A percentile compares a stretch with the other conserved stretches of the same genome.
phyloP scores from a whole-genome alignment of 768 basidiomycete species.

The Coprinopsis marcescibilis region DNA sequence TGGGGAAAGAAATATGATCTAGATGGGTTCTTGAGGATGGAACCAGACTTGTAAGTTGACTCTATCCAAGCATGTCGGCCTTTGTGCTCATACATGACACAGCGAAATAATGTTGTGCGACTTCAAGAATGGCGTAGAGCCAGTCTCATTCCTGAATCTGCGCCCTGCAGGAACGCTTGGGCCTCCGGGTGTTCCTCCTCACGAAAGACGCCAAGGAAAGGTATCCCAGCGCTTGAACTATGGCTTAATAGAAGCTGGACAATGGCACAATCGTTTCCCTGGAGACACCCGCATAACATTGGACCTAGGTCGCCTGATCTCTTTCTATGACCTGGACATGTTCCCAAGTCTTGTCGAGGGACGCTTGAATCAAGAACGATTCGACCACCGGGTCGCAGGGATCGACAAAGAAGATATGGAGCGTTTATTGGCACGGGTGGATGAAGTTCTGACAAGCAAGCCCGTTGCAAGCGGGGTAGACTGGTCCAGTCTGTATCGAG shows the following conservation, averaged over 20 bases:
- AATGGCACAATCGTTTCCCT: constrained; percentile 36
- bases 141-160: background rate
- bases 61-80: background rate
- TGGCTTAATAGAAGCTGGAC: constrained; percentile 27
- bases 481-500: constrained; percentile 33
- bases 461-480: constrained; percentile 29
- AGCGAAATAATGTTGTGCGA: constrained; percentile 47
- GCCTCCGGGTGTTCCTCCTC: background rate
- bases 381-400: constrained; percentile 29
- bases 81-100: background rate
- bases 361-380: constrained; percentile 25
- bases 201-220: background rate
- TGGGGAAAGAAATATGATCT: constrained; percentile 37
- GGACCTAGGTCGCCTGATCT: constrained; percentile 35
- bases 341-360: constrained; percentile 30
- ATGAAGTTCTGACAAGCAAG: constrained; percentile 17
- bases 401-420: constrained; percentile 25
- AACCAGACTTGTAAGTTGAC: constrained; percentile 42
- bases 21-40: constrained; percentile 50
- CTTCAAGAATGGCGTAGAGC: constrained; percentile 32
- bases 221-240: constrained; percentile 5
- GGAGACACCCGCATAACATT: constrained; percentile 39
- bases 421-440: constrained; percentile 20
- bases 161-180: background rate
- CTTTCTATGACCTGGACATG: constrained; percentile 36